These are phyloP conservation scores for Stagonosporopsis chrysanthemi DNA, from an alignment of 2,329 filamentous ascomycete genomes.

Conservation along the genomic window DNA sequence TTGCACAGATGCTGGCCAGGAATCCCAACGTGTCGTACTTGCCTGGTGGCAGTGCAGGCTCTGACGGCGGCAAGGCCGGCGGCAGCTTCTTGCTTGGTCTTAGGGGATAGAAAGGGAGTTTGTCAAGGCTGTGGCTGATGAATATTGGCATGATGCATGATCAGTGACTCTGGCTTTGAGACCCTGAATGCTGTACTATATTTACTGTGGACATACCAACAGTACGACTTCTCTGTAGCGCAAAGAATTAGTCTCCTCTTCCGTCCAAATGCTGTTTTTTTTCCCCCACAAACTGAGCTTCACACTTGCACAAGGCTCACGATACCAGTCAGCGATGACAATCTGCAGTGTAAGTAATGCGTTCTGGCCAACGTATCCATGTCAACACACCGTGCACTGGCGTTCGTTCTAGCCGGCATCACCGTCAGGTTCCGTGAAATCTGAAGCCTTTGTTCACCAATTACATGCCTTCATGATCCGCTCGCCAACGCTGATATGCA, in stretches of 20 bases:
- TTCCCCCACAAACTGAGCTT: not conserved
- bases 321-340: not conserved
- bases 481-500: not conserved
- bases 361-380: not conserved
- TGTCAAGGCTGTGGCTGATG: not conserved
- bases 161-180: slow-evolving; percentile 23
- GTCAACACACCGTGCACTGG: not conserved
- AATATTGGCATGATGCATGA: slow-evolving; percentile 31
- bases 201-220: slow-evolving; percentile 29
- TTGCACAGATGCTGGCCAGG: slow-evolving; percentile 83
- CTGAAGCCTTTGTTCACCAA: not conserved
- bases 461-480: not conserved
- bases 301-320: not conserved
- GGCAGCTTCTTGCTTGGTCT: slow-evolving; percentile 73
- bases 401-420: not conserved
- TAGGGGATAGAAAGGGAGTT: slow-evolving; percentile 53
- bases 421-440: not conserved
- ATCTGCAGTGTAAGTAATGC: not conserved
- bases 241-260: slow-evolving; percentile 49
- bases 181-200: slow-evolving; percentile 43
- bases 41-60: slow-evolving; percentile 70
- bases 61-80: slow-evolving; percentile 65
- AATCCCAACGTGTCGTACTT: slow-evolving; percentile 98
- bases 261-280: slow-evolving; percentile 1
- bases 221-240: slow-evolving; percentile 37